Evolutionary conservation across 495 filamentous ascomycete genomes (phyloP).

Genomic region (Podospora bellae-mahoneyi): DNA sequence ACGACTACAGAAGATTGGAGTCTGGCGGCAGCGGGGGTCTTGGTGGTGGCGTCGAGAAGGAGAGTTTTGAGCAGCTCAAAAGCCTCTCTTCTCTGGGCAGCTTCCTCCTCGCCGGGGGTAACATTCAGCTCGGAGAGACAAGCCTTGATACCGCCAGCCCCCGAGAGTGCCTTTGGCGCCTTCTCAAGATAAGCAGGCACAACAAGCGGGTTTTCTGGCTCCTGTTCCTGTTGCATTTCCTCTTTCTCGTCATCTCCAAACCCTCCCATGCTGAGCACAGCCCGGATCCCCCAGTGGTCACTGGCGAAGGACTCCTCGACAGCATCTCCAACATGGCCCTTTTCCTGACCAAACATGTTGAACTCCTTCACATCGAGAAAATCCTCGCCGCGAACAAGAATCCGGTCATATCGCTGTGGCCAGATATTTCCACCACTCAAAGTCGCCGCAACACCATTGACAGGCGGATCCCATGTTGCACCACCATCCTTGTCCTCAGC

Average conservation of each 20-base stretch:
- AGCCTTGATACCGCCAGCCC: conserved; percentile 25
- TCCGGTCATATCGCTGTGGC: conserved; percentile 59
- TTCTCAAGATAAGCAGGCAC: conserved; percentile 27
- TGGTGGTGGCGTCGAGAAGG: conserved; percentile 28
- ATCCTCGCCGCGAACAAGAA: conserved; percentile 44
- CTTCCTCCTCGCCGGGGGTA: conserved; percentile 45
- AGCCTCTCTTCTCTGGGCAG: conserved; percentile 37
- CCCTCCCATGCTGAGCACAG: conserved; percentile 34
- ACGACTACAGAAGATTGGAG: conserved; percentile 41
- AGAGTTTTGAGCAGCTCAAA: conserved; percentile 43
- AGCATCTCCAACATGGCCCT: conserved; percentile 7
- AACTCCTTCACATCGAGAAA: conserved; percentile 38
- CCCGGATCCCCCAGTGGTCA: conserved; percentile 56
- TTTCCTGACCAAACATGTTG: conserved; percentile 46
- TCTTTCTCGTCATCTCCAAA: not conserved
- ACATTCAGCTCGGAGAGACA: conserved; percentile 31
- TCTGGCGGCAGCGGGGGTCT: conserved; percentile 5
- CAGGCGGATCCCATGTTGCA: conserved; percentile 53
- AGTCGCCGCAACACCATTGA: conserved; percentile 45
- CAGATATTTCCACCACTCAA: conserved; percentile 40
- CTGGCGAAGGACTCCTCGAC: conserved; percentile 39
- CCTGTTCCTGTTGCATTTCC: conserved; percentile 14
- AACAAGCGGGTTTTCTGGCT: conserved; percentile 18
- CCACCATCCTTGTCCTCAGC: conserved; percentile 44
- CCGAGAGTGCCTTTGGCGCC: conserved; percentile 24